A percentile compares a stretch with the other conserved stretches of the same genome.
Evolutionary conservation across 176 grass and related monocot species (phyloP).

Genomic region (Aegilops tauschii): DNA sequence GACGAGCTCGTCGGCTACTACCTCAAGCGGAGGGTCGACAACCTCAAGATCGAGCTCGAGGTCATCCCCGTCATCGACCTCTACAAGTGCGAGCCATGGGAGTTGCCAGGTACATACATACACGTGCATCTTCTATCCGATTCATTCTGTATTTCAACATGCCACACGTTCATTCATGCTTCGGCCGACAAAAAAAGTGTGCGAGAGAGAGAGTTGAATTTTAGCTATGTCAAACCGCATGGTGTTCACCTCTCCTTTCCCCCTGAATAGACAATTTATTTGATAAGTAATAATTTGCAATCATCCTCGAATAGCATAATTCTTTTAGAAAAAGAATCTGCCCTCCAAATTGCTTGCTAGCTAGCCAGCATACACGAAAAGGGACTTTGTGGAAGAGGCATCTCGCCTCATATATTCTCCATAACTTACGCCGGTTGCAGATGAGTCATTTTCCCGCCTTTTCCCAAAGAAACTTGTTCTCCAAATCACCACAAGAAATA

Average conservation of each 20-base stretch:
- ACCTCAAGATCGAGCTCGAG: slow-evolving; percentile 84
- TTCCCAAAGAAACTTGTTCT: slow-evolving; percentile 20
- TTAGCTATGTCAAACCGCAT: slow-evolving; percentile 3
- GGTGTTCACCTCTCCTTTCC: no score
- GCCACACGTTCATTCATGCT: not conserved
- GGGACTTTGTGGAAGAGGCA: slow-evolving; percentile 9
- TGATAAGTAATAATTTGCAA: not conserved
- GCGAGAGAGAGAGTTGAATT: not conserved
- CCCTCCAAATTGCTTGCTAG: slow-evolving; percentile 5
- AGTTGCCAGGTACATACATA: slow-evolving; percentile 74
- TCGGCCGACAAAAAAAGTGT: not conserved
- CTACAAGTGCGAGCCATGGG: slow-evolving; percentile 98
- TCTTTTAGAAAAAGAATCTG: not conserved
- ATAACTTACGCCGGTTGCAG: slow-evolving; percentile 67
- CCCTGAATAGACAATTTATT: not conserved
- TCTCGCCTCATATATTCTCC: slow-evolving; percentile 32
- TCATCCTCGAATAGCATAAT: not conserved
- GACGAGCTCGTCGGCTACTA: slow-evolving; percentile 95
- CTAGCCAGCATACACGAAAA: not conserved
- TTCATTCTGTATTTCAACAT: not conserved
- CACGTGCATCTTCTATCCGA: not conserved
- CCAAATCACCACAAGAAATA: not conserved
- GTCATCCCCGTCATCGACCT: slow-evolving; percentile 88
- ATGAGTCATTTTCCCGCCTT: slow-evolving; percentile 39
- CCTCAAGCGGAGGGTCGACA: slow-evolving; percentile 87